These are phyloP conservation scores for Circinella minor DNA, from an alignment of 371 early-diverging fungal genomes.

Conservation along the genomic window DNA sequence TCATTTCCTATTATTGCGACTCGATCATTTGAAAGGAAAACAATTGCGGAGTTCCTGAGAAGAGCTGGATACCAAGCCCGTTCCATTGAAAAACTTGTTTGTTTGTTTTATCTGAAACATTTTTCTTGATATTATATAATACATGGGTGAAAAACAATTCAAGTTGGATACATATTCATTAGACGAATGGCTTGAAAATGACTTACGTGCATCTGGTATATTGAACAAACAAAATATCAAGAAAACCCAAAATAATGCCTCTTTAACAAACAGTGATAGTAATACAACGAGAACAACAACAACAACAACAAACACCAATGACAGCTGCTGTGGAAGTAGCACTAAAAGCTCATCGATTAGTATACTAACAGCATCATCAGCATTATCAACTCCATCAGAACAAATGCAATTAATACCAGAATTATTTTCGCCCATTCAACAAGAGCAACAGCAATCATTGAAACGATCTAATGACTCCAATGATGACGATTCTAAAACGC, in stretches of 20 bases:
- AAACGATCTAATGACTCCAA: not conserved
- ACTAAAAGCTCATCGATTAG: not conserved
- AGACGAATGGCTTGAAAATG: conserved; percentile 44
- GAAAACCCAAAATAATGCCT: not conserved
- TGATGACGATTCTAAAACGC: conserved; percentile 65
- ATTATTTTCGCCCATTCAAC: no score
- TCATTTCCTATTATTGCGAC: conserved; percentile 3
- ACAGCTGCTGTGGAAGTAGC: not conserved
- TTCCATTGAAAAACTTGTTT: not conserved
- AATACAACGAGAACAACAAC: no score
- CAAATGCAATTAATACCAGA: no score
- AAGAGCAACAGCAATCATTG: not conserved
- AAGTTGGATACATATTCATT: conserved; percentile 19
- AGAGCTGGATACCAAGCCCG: not conserved
- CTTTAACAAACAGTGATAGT: no score
- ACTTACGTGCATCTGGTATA: conserved; percentile 31
- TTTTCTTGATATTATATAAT: not conserved
- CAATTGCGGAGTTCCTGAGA: not conserved
- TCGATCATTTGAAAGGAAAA: not conserved
- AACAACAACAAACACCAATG: no score
- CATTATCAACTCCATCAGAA: no score
- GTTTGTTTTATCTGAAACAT: not conserved
- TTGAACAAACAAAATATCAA: conserved; percentile 1
- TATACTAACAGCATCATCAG: not conserved
- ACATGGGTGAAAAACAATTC: not conserved